Conservation (phyloP, 169 alveolate species). For the Plasmodium vivax region DNA sequence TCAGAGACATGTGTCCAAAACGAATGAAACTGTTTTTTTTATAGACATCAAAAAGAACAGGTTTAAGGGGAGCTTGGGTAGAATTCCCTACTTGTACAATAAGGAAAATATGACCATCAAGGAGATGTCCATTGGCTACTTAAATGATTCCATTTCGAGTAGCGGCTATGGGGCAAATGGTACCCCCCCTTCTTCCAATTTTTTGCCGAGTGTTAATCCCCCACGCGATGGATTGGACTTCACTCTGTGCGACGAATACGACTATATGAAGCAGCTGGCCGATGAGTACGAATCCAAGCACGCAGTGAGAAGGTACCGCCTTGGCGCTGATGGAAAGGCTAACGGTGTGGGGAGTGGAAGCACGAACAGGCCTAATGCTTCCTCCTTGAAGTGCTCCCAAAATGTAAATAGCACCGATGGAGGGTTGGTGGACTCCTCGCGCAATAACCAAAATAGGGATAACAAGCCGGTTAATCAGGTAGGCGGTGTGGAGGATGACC, state of each 20-base stretch:
- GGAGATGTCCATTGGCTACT: slow-evolving; percentile 50
- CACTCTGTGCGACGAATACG: slow-evolving; percentile 59
- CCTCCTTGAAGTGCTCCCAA: neutral
- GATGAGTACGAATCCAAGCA: slow-evolving; percentile 71
- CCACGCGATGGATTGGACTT: neutral
- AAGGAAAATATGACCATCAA: slow-evolving; percentile 75
- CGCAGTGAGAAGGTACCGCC: neutral
- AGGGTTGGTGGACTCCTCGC: neutral
- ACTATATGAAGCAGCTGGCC: slow-evolving; percentile 57
- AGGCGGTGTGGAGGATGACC: neutral
- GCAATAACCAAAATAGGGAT: neutral
- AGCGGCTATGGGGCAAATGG: neutral
- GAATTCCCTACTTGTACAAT: slow-evolving; percentile 79
- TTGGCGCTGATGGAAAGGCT: neutral
- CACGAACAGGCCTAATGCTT: neutral
- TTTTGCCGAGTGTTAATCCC: neutral
- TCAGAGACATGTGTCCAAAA: slow-evolving; percentile 87
- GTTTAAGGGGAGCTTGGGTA: slow-evolving; percentile 94
- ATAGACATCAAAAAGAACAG: slow-evolving; percentile 94
- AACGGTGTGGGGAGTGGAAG: neutral
- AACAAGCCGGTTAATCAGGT: neutral
- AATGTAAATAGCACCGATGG: neutral
- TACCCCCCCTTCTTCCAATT: neutral
- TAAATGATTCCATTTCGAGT: slow-evolving; percentile 13
- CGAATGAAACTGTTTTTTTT: slow-evolving; percentile 44